These are phyloP conservation scores for Apiotrichum sp. DNA, from an alignment of 1,284 basidiomycete species.

Conservation along the genomic window DNA sequence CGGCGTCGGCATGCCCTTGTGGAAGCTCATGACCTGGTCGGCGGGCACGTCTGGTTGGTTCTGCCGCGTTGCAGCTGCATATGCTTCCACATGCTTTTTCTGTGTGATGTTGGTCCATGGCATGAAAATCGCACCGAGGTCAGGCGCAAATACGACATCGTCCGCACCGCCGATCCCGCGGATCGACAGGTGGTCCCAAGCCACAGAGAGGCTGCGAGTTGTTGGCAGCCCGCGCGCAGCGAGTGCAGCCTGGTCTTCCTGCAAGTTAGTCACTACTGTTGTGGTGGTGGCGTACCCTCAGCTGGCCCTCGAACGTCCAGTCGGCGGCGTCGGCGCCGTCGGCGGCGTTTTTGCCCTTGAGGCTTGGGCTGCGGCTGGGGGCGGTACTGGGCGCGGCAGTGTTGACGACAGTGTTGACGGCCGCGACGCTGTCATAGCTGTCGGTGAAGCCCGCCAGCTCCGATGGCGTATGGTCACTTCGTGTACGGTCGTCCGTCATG, in stretches of 20 bases:
- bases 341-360: too few relatives aligned
- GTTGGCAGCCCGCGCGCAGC: conserved; percentile 3
- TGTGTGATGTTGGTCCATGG: conserved; percentile 30
- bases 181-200: conserved; percentile 28
- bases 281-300: too few relatives aligned
- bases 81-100: conserved; percentile 10
- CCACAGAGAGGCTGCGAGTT: conserved; percentile 20
- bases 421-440: too few relatives aligned
- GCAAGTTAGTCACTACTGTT: neutral
- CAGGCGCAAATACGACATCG: conserved; percentile 29
- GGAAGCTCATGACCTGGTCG: conserved; percentile 1
- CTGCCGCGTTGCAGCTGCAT: conserved; percentile 9
- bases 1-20: conserved; percentile 12
- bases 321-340: too few relatives aligned
- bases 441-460: too few relatives aligned
- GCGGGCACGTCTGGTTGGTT: conserved; percentile 1
- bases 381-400: too few relatives aligned
- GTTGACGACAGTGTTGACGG: too few relatives aligned
- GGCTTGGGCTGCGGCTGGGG: too few relatives aligned
- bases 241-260: conserved; percentile 24
- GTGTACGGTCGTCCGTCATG: too few relatives aligned
- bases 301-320: too few relatives aligned
- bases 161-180: conserved; percentile 30
- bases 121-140: conserved; percentile 28
- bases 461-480: too few relatives aligned